Base-by-base conservation (phyloP, 352 stramenopile genomes). In the Pythium brassicae region DNA sequence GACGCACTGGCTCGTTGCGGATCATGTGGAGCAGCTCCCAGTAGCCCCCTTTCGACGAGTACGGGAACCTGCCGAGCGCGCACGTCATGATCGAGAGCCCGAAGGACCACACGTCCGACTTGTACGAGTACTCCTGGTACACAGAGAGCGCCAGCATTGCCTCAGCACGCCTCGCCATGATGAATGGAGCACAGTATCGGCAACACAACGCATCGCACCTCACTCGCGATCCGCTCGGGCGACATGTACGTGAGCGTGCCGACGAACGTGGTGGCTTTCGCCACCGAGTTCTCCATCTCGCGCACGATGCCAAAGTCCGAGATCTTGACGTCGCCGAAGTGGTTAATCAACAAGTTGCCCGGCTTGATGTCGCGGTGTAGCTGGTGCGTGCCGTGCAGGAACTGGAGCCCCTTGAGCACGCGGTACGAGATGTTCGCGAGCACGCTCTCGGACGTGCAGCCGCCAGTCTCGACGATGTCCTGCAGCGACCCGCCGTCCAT, bases 331-430 rank as follows among this genome's bases (percentile, higher is more conserved):
- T 93, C 83, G 15, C 83, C 89, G 54, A 91, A 85, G 63, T 95
- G 84, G 58, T 96, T 97, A 57, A 98, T 94, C 23, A 98, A 75
- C 23, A 98, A 59, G 66, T 98, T 98, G 50, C 85, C 86, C 12
- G 89, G 89, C 58, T 98, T 98, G 51, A 98, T 96, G 49, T 98
- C 94, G 26, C 94, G 89, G 46, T 98, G 94, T 20, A 98, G 68
- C 52, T 97, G 86, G 44, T 94, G 76, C 17, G 82, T 92, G 27
- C 71, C 70, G 63, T 98, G 92, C n/a, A 98, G 68, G 70, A 95
- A 98, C 40, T 64, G 54, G 10, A 98, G 71, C 0, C 89, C 93
- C 37, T 89, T 86, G 29, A 97, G 74, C 20, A 97, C 85, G 10
- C 89, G 76, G 34, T 78, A 83, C 15, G 86, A 88, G 39, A 98